A percentile compares a stretch with the other conserved stretches of the same genome.
Conservation (phyloP, 495 filamentous ascomycete species). For the Aspergillus ostianus region DNA sequence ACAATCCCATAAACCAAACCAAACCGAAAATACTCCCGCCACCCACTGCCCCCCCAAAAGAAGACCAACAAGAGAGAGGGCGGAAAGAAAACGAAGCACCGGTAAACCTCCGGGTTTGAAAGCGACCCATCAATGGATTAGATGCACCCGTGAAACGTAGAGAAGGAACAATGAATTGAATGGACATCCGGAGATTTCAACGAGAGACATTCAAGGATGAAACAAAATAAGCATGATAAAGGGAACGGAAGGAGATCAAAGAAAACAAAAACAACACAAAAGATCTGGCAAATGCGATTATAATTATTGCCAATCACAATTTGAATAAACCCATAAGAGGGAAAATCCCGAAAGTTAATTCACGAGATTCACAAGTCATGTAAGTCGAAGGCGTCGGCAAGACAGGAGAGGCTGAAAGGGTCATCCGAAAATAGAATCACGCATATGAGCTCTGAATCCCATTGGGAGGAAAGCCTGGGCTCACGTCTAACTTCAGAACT, state of each 20-base stretch:
- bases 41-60: neutral
- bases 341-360: neutral
- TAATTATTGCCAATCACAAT: neutral
- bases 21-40: neutral
- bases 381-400: neutral
- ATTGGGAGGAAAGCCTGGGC: conserved; percentile 27
- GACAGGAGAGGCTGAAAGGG: neutral
- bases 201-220: neutral
- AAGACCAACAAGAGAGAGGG: neutral
- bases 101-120: neutral
- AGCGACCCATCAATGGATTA: neutral
- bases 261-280: neutral
- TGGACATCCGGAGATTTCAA: neutral
- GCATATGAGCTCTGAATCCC: conserved; percentile 42
- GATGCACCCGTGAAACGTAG: neutral
- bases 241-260: neutral
- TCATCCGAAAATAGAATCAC: conserved; percentile 15
- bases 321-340: neutral
- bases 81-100: neutral
- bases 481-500: conserved; percentile 49
- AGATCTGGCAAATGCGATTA: neutral
- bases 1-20: neutral
- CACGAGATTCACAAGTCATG: neutral
- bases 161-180: neutral
- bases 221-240: neutral